phyloP scores from a whole-genome alignment of 306 rosid genomes.

The Prinsepia uniflora region DNA sequence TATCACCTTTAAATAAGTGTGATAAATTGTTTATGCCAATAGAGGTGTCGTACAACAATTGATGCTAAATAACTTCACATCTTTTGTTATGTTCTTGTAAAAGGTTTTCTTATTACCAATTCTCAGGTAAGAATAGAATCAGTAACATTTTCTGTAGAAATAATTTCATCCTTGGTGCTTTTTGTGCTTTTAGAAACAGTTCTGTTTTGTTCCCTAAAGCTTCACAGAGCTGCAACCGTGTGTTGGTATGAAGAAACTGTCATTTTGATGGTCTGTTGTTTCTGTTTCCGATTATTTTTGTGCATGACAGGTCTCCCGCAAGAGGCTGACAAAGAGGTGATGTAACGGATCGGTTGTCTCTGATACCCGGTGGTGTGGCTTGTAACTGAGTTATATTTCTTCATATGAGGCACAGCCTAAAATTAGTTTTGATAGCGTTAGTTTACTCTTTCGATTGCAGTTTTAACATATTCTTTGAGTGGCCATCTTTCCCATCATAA shows the following conservation, averaged over 20 bases:
- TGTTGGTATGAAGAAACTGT: background rate
- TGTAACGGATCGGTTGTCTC: slow-evolving; percentile 50
- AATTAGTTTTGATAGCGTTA: slow-evolving; percentile 42
- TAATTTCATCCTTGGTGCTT: background rate
- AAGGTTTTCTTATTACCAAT: background rate
- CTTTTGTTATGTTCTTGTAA: background rate
- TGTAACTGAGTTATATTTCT: slow-evolving; percentile 38
- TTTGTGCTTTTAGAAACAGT: background rate
- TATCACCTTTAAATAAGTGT: background rate
- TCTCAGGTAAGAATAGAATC: background rate
- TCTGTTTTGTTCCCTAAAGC: background rate
- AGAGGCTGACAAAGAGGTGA: slow-evolving; percentile 38
- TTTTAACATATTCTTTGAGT: slow-evolving; percentile 50
- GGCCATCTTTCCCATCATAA: slow-evolving; percentile 35
- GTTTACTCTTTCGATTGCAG: slow-evolving; percentile 17
- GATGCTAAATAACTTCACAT: background rate
- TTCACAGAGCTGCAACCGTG: background rate
- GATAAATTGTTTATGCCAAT: background rate
- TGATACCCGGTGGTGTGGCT: slow-evolving; percentile 54
- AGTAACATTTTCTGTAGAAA: background rate
- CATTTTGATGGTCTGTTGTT: slow-evolving; percentile 8
- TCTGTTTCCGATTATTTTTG: slow-evolving; percentile 1
- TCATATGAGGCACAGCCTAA: slow-evolving; percentile 39
- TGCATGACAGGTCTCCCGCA: slow-evolving; percentile 45
- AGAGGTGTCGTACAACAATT: background rate